Conservation (phyloP, 2,329 filamentous ascomycete genomes). For the Diaporthe citriasiana region DNA sequence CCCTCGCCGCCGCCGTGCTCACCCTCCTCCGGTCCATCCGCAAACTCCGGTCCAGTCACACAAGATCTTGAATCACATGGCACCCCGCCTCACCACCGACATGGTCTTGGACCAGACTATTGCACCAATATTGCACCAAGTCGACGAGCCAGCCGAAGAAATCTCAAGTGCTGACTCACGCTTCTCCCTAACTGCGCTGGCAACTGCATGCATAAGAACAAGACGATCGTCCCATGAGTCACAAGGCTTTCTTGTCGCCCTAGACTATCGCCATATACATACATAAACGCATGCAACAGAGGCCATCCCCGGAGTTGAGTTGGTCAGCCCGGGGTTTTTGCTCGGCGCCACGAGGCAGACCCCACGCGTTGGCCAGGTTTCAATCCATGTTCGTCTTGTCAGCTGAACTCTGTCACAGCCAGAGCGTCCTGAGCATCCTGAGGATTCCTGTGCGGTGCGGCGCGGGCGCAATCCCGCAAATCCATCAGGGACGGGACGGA, state of each 20-base stretch:
- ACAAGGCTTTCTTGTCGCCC: not conserved
- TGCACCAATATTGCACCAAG: not conserved
- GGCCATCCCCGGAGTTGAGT: not conserved
- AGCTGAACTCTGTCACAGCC: constrained; percentile 1
- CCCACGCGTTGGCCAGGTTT: not conserved
- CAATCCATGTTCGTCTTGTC: constrained; percentile 17
- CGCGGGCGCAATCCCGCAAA: constrained; percentile 11
- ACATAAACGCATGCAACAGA: not conserved
- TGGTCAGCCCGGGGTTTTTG: constrained; percentile 19
- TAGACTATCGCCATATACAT: not conserved
- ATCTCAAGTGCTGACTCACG: constrained; percentile 27
- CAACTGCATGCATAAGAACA: constrained; percentile 2
- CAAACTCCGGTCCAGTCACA: constrained; percentile 23
- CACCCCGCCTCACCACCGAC: constrained; percentile 3
- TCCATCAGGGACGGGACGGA: not conserved
- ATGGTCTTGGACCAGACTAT: not conserved
- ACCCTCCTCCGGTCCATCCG: constrained; percentile 22
- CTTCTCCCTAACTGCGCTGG: constrained; percentile 9
- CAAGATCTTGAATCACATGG: not conserved
- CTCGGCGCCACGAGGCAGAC: constrained; percentile 17
- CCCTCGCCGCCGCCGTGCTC: constrained; percentile 21
- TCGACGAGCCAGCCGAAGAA: not conserved
- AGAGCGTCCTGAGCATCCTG: constrained; percentile 2
- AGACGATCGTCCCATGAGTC: constrained; percentile 9
- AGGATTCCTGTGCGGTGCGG: not conserved